Base-by-base conservation (phyloP, 192 early-diverging fungal genomes). In the Coemansia sp. region DNA sequence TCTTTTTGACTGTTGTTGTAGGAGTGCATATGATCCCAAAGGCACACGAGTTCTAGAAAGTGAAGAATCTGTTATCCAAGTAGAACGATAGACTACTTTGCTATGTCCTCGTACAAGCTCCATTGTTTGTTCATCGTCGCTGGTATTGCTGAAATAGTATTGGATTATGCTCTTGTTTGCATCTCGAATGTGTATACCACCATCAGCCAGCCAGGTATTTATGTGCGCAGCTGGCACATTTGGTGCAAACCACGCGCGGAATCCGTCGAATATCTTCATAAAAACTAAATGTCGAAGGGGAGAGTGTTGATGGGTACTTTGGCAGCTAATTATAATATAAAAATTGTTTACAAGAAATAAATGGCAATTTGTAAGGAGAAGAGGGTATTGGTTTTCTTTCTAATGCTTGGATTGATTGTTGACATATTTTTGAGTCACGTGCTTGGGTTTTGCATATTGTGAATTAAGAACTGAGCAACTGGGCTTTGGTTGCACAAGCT, bases 201-300 rank as follows among this genome's bases (percentile, higher is more conserved):
- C 74, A 25, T 81, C 78, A 16, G 51, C 58, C 27, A 76, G 32
- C 78, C 78, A 81, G 5, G 67, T 52, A 50, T 62, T 67, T 23
- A 81, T 68, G 30, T 81, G 78, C 16, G 69, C 21, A 0, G 53
- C 30, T 0, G 78, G 78, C 10, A 81, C 78, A 47, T 64, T 81
- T 10, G 74, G 51, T 24, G 78, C 65, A 48, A 81, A 81, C 78
- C 74, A 81, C 5, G 78, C 78, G 26, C 69, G 51, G 24, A 54
- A 47, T 22, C 74, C 69, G 60, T 81, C 74, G 24, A 81, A 81
- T 22, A 76, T 55, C 49, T 73, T 69, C 85, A 85, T 85, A 5
- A 34, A 44, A 44, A 16, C 12, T 14, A 16, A 44, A 16, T 44
- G 38, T 16, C 3, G n/a, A n/a, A n/a, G n/a, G n/a, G n/a, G n/a